Conservation (phyloP, 2,329 filamentous ascomycete species). For the Colletotrichum melonis region DNA sequence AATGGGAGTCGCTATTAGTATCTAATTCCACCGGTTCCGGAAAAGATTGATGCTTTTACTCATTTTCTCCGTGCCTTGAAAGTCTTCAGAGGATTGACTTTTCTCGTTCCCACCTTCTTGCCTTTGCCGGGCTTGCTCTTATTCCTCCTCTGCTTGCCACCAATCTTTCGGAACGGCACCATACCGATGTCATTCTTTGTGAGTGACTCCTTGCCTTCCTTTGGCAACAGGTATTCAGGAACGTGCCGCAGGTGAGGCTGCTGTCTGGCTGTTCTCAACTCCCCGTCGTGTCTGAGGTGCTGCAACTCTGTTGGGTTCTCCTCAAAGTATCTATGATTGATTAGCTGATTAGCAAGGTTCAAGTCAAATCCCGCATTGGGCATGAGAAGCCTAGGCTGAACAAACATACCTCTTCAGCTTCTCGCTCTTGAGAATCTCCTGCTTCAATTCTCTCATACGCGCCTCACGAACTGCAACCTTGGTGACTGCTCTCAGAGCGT, state of each 20-base stretch:
- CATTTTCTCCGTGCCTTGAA: slow-evolving; percentile 76
- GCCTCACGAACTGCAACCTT: slow-evolving; percentile 91
- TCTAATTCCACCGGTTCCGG: slow-evolving; percentile 1
- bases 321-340: slow-evolving; percentile 78
- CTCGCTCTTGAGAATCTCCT: slow-evolving; percentile 92
- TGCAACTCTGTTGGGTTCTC: slow-evolving; percentile 92
- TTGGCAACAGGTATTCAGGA: slow-evolving; percentile 90
- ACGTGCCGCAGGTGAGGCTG: slow-evolving; percentile 94
- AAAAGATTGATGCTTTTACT: slow-evolving; percentile 30
- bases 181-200: slow-evolving; percentile 78
- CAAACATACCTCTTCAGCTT: slow-evolving; percentile 77
- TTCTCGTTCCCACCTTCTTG: slow-evolving; percentile 69
- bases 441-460: slow-evolving; percentile 84
- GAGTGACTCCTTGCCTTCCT: slow-evolving; percentile 71
- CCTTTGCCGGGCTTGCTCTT: slow-evolving; percentile 49
- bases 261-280: slow-evolving; percentile 83
- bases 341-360: slow-evolving; percentile 3
- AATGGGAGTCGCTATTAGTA: slow-evolving; percentile 2
- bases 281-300: slow-evolving; percentile 90
- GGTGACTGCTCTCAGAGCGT: slow-evolving; percentile 90
- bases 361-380: neutral
- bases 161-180: slow-evolving; percentile 72
- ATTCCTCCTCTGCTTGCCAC: slow-evolving; percentile 62
- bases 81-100: slow-evolving; percentile 86
- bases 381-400: neutral